Percentiles rank a stretch among this genome's conserved stretches.
Conservation (phyloP, 1,139 yeast species). For the Schizosaccharomyces versatilis region DNA sequence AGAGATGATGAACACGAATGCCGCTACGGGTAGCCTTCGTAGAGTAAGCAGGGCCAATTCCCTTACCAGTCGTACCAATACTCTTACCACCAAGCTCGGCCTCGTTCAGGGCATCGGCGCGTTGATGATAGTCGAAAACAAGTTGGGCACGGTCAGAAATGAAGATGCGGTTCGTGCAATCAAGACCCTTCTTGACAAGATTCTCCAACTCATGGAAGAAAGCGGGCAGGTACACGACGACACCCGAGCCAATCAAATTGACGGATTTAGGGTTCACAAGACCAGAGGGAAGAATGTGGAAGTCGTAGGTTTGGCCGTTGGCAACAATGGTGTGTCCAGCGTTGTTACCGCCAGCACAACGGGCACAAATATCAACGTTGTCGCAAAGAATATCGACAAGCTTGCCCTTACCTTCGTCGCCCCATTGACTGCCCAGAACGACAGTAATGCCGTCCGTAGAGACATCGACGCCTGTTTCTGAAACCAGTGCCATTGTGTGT, state of each 20-base stretch:
- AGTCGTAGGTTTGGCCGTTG: constrained; percentile 67
- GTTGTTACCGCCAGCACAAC: constrained; percentile 91
- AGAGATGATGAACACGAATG: constrained; percentile 85
- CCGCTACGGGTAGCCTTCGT: constrained; percentile 96
- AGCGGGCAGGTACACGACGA: constrained; percentile 85
- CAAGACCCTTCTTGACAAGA: constrained; percentile 53
- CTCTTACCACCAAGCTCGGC: constrained; percentile 71
- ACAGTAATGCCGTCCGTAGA: constrained; percentile 50
- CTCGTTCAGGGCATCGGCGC: constrained; percentile 87
- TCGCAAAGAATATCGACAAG: constrained; percentile 85
- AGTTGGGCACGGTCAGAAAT: constrained; percentile 85
- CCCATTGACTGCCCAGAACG: constrained; percentile 97
- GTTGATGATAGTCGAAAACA: constrained; percentile 93
- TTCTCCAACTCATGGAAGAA: constrained; percentile 69
- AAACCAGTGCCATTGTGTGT: not conserved
- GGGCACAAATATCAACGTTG: constrained; percentile 83
- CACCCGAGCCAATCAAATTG: constrained; percentile 88
- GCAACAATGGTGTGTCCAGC: constrained; percentile 98
- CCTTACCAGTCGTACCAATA: constrained; percentile 96
- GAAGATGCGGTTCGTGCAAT: constrained; percentile 62
- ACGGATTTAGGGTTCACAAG: constrained; percentile 77
- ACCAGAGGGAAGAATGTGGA: constrained; percentile 93
- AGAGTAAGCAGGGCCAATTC: constrained; percentile 95
- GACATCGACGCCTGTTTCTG: constrained; percentile 1
- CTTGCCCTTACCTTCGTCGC: constrained; percentile 98